phyloP scores from a whole-genome alignment of 2,329 filamentous ascomycete species.

The Talaromyces sp. region DNA sequence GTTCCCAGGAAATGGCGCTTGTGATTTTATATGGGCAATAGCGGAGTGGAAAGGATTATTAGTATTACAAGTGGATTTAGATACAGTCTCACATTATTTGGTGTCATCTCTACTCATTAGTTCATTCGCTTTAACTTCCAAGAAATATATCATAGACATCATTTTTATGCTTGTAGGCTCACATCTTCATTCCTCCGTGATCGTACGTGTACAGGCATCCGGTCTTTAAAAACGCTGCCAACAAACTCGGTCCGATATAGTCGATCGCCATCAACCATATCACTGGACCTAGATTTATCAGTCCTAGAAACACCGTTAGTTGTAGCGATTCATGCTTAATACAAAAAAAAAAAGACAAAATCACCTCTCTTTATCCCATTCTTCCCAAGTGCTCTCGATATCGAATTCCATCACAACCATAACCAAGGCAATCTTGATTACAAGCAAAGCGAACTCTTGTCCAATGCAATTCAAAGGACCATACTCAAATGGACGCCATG shows the following conservation, averaged over 20 bases:
- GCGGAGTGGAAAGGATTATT: too few relatives aligned
- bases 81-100: too few relatives aligned
- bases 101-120: too few relatives aligned
- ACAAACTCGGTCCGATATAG: not conserved
- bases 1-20: not conserved
- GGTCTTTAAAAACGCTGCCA: not conserved
- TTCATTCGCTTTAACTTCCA: not conserved
- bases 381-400: conserved; percentile 14
- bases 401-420: conserved; percentile 23
- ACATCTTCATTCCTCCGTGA: not conserved
- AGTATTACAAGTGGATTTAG: too few relatives aligned
- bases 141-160: not conserved
- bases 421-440: conserved; percentile 28
- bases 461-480: conserved; percentile 48
- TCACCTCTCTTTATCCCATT: not conserved
- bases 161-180: not conserved
- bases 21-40: not conserved
- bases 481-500: conserved; percentile 47
- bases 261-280: not conserved
- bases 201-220: not conserved
- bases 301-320: not conserved
- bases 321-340: not conserved
- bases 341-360: not conserved
- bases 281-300: not conserved
- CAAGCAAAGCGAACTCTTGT: conserved; percentile 45